Evolutionary conservation across 306 rosid genomes (phyloP).

Genomic region (Delonix regia): DNA sequence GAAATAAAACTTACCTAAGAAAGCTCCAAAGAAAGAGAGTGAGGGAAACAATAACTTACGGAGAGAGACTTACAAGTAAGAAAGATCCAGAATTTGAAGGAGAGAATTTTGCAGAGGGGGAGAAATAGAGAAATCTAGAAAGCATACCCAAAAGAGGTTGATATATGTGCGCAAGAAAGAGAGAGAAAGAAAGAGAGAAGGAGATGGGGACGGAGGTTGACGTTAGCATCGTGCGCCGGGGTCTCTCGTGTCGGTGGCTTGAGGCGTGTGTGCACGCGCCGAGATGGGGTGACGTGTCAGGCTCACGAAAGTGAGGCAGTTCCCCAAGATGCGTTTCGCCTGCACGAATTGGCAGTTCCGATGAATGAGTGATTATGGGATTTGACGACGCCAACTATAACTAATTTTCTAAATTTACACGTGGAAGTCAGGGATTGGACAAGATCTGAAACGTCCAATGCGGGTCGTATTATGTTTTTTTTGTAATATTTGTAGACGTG

Average conservation of each 20-base stretch:
- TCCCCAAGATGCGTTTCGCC: not conserved
- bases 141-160: not conserved
- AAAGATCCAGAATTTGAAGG: slow-evolving; percentile 33
- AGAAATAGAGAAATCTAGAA: not conserved
- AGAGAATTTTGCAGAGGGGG: not conserved
- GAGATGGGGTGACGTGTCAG: slow-evolving; percentile 31
- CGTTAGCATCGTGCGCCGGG: slow-evolving; percentile 36
- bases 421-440: not conserved
- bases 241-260: slow-evolving; percentile 48
- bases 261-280: slow-evolving; percentile 31
- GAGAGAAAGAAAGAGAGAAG: not conserved
- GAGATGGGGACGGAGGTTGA: slow-evolving; percentile 34
- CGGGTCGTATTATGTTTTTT: no score
- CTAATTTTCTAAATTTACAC: not conserved
- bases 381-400: not conserved
- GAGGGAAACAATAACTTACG: slow-evolving; percentile 26
- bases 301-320: not conserved
- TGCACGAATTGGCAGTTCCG: not conserved
- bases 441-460: not conserved
- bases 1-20: not conserved
- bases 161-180: not conserved
- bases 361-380: not conserved
- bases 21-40: not conserved
- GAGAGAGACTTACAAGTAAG: slow-evolving; percentile 16
- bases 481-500: no score